Evolutionary conservation across 192 early-diverging fungal genomes (phyloP).

Genomic region (Coemansia sp.): DNA sequence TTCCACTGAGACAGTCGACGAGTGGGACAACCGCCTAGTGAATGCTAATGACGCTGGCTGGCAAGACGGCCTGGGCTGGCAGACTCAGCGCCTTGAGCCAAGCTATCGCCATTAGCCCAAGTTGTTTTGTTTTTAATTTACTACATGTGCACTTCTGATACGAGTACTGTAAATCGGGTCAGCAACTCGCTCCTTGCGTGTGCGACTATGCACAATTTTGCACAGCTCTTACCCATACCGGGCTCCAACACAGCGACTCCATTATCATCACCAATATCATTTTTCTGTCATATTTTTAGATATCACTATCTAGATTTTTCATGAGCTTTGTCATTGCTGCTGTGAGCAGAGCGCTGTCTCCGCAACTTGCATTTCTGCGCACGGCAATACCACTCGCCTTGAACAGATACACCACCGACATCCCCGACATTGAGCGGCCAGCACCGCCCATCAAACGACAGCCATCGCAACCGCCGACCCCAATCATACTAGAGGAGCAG

Average conservation of each 20-base stretch:
- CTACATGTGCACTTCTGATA: too few species aligned
- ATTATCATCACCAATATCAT: not conserved
- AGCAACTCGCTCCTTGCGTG: too few species aligned
- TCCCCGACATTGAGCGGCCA: not conserved
- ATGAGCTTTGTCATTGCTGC: not conserved
- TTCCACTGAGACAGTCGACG: not conserved
- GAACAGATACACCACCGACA: not conserved
- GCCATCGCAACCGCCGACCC: not conserved
- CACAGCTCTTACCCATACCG: too few species aligned
- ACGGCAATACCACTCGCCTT: not conserved
- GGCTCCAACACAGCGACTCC: not conserved
- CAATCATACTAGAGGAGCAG: conserved; percentile 59
- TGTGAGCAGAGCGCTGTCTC: not conserved
- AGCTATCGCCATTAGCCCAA: not conserved
- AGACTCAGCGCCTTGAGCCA: not conserved
- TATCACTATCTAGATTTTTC: not conserved
- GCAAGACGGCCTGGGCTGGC: not conserved
- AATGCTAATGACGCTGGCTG: not conserved
- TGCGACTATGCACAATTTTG: too few species aligned
- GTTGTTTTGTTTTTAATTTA: not conserved
- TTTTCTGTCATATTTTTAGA: not conserved
- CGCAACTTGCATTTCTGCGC: not conserved
- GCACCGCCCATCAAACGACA: not conserved
- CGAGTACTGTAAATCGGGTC: too few species aligned
- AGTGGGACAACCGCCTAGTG: not conserved